Conservation (phyloP, 768 basidiomycete species). For the Leccinum ochraceum region DNA sequence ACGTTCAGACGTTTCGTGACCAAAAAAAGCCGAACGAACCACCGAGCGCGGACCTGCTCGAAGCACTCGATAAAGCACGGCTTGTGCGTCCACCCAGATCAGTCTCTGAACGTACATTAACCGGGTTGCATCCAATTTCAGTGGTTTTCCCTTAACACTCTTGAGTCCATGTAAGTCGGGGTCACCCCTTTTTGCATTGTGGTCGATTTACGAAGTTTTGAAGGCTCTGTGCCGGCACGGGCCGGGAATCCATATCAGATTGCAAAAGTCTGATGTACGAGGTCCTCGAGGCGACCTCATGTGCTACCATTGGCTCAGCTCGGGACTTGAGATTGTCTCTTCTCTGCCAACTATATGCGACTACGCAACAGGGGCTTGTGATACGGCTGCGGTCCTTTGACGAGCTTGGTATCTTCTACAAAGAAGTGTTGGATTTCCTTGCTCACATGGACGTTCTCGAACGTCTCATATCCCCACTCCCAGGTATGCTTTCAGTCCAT, state of each 20-base stretch:
- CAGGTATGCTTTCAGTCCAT: slow-evolving; percentile 31
- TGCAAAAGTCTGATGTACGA: slow-evolving; percentile 33
- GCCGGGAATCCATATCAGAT: slow-evolving; percentile 40
- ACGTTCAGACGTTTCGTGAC: slow-evolving; percentile 31
- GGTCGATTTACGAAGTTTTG: slow-evolving; percentile 4
- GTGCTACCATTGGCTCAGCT: slow-evolving; percentile 19
- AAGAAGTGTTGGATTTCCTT: slow-evolving; percentile 34
- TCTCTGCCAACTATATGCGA: slow-evolving; percentile 36
- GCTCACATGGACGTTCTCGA: slow-evolving; percentile 38
- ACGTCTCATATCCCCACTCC: slow-evolving; percentile 39
- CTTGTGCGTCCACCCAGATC: slow-evolving; percentile 31
- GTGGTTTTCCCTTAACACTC: slow-evolving; percentile 42
- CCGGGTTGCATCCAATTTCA: slow-evolving; percentile 19
- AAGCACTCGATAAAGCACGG: slow-evolving; percentile 39
- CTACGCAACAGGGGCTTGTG: slow-evolving; percentile 34
- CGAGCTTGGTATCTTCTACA: slow-evolving; percentile 36
- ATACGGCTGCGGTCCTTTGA: slow-evolving; percentile 30
- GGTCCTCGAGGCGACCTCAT: slow-evolving; percentile 30
- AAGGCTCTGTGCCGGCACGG: slow-evolving; percentile 46
- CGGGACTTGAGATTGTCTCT: slow-evolving; percentile 42
- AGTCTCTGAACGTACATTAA: slow-evolving; percentile 17
- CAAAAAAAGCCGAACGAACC: slow-evolving; percentile 31
- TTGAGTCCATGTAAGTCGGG: slow-evolving; percentile 40
- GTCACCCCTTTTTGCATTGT: background rate
- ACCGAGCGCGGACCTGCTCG: slow-evolving; percentile 32